Evolutionary conservation across 2,329 filamentous ascomycete genomes (phyloP).

Genomic region (Diaporthe sp.): DNA sequence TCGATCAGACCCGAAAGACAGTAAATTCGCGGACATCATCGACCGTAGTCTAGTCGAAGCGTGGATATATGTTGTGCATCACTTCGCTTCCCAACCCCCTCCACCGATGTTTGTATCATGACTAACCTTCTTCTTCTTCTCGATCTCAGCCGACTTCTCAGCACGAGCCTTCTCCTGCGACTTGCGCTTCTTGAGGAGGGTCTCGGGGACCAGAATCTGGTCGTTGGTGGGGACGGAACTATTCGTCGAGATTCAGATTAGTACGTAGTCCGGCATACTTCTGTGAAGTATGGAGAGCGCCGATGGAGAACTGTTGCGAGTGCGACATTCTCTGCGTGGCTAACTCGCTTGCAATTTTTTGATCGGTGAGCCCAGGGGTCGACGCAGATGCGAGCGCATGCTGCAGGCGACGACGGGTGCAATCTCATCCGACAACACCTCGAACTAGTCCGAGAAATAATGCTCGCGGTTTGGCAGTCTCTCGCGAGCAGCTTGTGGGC

Average conservation of each 20-base stretch:
- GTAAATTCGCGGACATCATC: constrained; percentile 97
- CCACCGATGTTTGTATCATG: constrained; percentile 48
- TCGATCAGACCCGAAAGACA: constrained; percentile 99
- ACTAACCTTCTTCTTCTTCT: constrained; percentile 92
- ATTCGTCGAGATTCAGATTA: constrained; percentile 73
- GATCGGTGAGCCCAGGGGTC: constrained; percentile 73
- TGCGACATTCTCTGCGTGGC: constrained; percentile 92
- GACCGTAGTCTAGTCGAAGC: constrained; percentile 88
- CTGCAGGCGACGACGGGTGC: constrained; percentile 39
- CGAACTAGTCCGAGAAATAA: constrained; percentile 62
- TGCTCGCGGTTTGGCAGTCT: constrained; percentile 55
- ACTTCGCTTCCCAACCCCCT: constrained; percentile 61
- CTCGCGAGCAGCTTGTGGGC: background rate
- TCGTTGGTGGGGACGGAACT: constrained; percentile 94
- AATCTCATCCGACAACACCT: constrained; percentile 86
- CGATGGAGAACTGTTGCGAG: constrained; percentile 93
- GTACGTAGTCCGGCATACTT: constrained; percentile 79
- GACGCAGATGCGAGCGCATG: constrained; percentile 39
- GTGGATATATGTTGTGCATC: constrained; percentile 87
- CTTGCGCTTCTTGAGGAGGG: constrained; percentile 99
- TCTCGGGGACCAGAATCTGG: constrained; percentile 98
- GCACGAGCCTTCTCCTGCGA: constrained; percentile 99
- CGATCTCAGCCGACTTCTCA: constrained; percentile 81
- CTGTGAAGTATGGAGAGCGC: constrained; percentile 75
- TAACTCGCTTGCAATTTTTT: constrained; percentile 88